A percentile compares a stretch with the other conserved stretches of the same genome.
These are phyloP conservation scores for Geosiphon pyriformis DNA, from an alignment of 192 early-diverging fungal genomes.

Conservation along the genomic window DNA sequence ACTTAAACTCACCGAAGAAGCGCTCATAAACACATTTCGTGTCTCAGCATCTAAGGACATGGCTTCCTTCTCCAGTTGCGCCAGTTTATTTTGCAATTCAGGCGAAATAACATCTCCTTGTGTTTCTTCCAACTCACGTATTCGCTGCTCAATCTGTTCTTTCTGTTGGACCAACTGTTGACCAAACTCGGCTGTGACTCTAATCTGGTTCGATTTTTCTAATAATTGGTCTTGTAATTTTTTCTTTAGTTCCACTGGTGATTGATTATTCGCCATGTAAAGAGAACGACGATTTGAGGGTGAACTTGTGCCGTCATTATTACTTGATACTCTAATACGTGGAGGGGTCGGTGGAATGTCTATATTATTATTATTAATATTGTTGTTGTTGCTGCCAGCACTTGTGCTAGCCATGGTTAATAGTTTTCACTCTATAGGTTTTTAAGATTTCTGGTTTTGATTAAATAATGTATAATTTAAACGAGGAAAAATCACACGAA, in stretches of 20 bases:
- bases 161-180: conserved; percentile 7
- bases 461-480: too few relatives aligned
- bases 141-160: conserved; percentile 4
- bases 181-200: conserved; percentile 15
- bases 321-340: background rate
- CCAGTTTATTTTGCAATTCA: conserved; percentile 15
- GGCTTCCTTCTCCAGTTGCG: conserved; percentile 8
- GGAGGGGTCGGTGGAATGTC: background rate
- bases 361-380: background rate
- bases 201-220: conserved; percentile 1
- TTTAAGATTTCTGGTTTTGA: too few relatives aligned
- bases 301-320: background rate
- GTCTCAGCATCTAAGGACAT: background rate
- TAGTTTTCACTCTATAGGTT: too few relatives aligned
- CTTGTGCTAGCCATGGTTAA: too few relatives aligned
- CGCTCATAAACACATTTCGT: background rate
- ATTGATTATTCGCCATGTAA: background rate
- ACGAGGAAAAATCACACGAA: too few relatives aligned
- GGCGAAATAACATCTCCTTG: conserved; percentile 15
- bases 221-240: conserved; percentile 20
- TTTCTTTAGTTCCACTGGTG: conserved; percentile 8
- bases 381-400: too few relatives aligned
- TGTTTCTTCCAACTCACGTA: conserved; percentile 12
- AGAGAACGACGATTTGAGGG: conserved; percentile 8
- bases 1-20: conserved; percentile 5